A percentile compares a stretch with the other conserved stretches of the same genome.
phyloP scores from a whole-genome alignment of 2,329 filamentous ascomycete species.

The Trichothecium sympodiale region DNA sequence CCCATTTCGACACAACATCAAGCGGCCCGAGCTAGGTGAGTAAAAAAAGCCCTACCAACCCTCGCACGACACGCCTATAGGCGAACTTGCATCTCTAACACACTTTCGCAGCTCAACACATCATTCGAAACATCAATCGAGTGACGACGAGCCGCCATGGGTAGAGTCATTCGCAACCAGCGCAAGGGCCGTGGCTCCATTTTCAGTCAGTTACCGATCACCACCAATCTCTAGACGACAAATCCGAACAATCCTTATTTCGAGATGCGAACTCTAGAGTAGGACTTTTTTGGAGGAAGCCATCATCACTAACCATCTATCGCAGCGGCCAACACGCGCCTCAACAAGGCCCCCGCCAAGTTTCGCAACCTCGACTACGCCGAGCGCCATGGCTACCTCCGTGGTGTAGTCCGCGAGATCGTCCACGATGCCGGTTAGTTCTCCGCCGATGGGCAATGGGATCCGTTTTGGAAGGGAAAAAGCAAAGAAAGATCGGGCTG shows the following conservation, averaged over 20 bases:
- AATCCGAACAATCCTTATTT: slow-evolving; percentile 4
- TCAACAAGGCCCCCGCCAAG: slow-evolving; percentile 77
- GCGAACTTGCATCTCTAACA: slow-evolving; percentile 11
- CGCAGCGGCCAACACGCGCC: slow-evolving; percentile 68
- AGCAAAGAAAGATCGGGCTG: slow-evolving; percentile 10
- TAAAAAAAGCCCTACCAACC: too few relatives aligned
- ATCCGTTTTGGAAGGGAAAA: slow-evolving; percentile 7
- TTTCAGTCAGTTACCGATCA: slow-evolving; percentile 35
- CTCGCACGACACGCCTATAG: too few relatives aligned
- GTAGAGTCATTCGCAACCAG: slow-evolving; percentile 57
- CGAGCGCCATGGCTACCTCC: slow-evolving; percentile 95
- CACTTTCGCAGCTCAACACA: neutral
- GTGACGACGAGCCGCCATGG: slow-evolving; percentile 31
- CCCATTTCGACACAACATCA: slow-evolving; percentile 26
- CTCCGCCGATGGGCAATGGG: slow-evolving; percentile 4
- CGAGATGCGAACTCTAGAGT: slow-evolving; percentile 5
- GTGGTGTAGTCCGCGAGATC: slow-evolving; percentile 97
- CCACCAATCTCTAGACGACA: slow-evolving; percentile 6
- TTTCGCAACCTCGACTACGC: slow-evolving; percentile 96
- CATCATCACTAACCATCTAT: slow-evolving; percentile 16
- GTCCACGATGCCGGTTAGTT: slow-evolving; percentile 83
- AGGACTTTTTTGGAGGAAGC: slow-evolving; percentile 7
- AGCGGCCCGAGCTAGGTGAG: slow-evolving; percentile 28
- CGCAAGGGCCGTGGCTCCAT: slow-evolving; percentile 49
- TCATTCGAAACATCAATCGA: slow-evolving; percentile 1